Base-by-base conservation (phyloP, 495 filamentous ascomycete species). In the Coniosporium apollinis region DNA sequence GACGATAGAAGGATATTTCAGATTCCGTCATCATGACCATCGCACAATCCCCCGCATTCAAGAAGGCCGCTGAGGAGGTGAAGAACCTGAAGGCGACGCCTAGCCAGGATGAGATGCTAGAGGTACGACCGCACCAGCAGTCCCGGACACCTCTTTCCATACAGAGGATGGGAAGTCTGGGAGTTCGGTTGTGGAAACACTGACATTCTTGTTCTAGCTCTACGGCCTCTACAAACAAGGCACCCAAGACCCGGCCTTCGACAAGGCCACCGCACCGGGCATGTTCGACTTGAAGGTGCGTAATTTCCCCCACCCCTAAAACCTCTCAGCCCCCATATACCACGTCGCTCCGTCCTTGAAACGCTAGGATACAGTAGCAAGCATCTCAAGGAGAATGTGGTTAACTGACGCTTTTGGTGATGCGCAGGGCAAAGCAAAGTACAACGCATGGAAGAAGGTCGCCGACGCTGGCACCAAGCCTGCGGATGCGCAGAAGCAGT, bases 401-500 rank as follows among this genome's bases (percentile, higher is more conserved):
- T 31, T 5, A 0, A 29, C 26, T 41, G 14, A 35, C 19, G 17
- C 25, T 11, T 11, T 4, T 38, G 8, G 30, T 7, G 21, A 28
- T 15, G 5, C 11, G 45, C 33, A 91, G 82, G 72, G 59, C 56
- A 87, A 84, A 61, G 73, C 72, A 43, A 89, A 87, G 66, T 67
- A 72, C 61, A 65, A 65, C 22, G 75, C 74, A 14, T 94, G 82
- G 82, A 52, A 76, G 55, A 65, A 69, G 38, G 39, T 73, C 38
- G 57, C 67, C 42, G 57, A 74, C 17, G 68, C 74, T 33, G 66
- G 65, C 33, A 54, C 75, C 33, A 68, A 60, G 30, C 37, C 63
- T 26, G 61, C 69, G 42, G 54, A 76, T 37, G 80, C 82, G 6
- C 72, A 87, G 71, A 68, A 69, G 51, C 60, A 69, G 41, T 94